These are phyloP conservation scores for Puccinia brachypodii DNA, from an alignment of 1,284 basidiomycete species.

Conservation along the genomic window DNA sequence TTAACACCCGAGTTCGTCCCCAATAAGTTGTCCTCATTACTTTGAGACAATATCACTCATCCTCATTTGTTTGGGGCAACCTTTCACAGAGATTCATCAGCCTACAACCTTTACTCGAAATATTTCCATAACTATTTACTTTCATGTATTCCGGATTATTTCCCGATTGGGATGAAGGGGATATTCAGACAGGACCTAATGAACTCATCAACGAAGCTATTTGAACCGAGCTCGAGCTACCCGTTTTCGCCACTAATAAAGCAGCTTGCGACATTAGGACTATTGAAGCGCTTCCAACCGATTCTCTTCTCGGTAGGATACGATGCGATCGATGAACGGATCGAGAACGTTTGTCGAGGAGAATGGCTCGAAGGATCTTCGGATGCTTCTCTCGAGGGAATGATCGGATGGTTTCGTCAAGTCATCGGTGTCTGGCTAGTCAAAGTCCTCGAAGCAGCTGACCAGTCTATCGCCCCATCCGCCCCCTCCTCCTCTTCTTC, in stretches of 20 bases:
- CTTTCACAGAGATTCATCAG: constrained; percentile 1
- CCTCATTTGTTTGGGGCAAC: not conserved
- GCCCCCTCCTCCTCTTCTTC: too few species aligned
- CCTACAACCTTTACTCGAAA: constrained; percentile 32
- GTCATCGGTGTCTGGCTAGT: constrained; percentile 64
- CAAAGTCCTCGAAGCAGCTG: constrained; percentile 44
- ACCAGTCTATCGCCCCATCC: constrained; percentile 47
- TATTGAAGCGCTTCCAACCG: constrained; percentile 79
- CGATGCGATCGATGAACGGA: constrained; percentile 74
- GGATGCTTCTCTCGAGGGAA: constrained; percentile 62
- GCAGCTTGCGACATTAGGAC: constrained; percentile 69
- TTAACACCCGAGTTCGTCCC: constrained; percentile 25
- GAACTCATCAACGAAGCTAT: constrained; percentile 54
- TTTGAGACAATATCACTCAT: not conserved
- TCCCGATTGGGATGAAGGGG: constrained; percentile 22
- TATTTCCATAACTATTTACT: constrained; percentile 37
- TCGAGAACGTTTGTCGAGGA: constrained; percentile 67
- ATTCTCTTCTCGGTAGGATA: constrained; percentile 79
- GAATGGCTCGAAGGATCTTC: constrained; percentile 67
- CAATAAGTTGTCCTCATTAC: not conserved
- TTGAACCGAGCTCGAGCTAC: constrained; percentile 54
- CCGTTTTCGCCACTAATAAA: constrained; percentile 53
- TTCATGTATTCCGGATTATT: constrained; percentile 29
- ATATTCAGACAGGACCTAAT: constrained; percentile 50
- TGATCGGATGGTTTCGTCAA: constrained; percentile 73